Conservation (phyloP, 140 eudicot species). For the Bidens hawaiensis region DNA sequence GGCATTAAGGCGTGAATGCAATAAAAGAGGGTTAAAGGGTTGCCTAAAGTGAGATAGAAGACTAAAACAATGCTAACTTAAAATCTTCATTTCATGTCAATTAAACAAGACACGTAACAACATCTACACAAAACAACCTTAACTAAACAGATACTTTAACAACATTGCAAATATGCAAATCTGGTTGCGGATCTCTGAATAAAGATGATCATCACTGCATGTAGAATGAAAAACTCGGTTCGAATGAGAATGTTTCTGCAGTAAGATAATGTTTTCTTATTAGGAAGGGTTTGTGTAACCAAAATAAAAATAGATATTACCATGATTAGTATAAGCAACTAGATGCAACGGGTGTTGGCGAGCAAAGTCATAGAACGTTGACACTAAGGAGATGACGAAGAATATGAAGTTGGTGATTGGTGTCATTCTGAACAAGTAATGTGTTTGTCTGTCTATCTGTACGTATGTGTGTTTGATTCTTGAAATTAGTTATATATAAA, state of each 20-base stretch:
- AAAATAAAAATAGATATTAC: constrained; percentile 14
- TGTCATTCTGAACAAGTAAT: neutral
- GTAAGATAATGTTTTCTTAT: neutral
- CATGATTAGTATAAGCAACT: constrained; percentile 3
- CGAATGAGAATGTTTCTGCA: neutral
- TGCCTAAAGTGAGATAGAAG: neutral
- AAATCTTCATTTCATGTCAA: neutral
- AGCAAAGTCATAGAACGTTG: constrained; percentile 16
- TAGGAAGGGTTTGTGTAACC: neutral
- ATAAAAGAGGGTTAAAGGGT: no score
- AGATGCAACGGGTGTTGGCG: constrained; percentile 1
- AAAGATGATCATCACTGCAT: neutral
- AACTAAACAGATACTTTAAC: neutral
- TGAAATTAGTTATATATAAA: neutral
- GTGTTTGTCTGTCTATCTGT: no score
- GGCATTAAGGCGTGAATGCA: no score
- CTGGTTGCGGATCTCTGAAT: neutral
- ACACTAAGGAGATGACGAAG: constrained; percentile 2
- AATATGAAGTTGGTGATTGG: constrained; percentile 11
- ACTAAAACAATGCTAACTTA: neutral
- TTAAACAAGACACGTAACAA: neutral
- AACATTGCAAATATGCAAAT: neutral
- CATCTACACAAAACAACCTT: neutral
- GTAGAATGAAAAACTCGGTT: neutral
- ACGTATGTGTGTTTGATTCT: no score